phyloP scores from a whole-genome alignment of 441 rosid species.

The Jatropha podagrica region DNA sequence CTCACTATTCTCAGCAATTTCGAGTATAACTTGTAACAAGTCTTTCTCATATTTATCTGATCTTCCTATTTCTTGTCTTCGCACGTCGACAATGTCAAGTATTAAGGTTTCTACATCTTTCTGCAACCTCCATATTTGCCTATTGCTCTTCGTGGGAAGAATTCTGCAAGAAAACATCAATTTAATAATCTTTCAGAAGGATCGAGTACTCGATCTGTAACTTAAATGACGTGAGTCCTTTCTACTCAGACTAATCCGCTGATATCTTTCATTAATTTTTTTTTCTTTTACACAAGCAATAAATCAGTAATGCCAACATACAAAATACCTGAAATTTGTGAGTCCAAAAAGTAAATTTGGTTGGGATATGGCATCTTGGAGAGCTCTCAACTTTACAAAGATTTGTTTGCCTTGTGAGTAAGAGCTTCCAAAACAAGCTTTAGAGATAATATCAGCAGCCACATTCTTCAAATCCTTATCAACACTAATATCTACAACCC shows the following conservation, averaged over 20 bases:
- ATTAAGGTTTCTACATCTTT: constrained; percentile 28
- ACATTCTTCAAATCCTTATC: constrained; percentile 33
- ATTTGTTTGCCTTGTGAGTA: constrained; percentile 33
- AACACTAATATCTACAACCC: constrained; percentile 24
- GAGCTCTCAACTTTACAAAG: constrained; percentile 26
- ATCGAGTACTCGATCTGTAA: too few species aligned
- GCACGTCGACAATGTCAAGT: constrained; percentile 23
- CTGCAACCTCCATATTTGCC: constrained; percentile 26
- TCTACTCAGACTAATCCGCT: too few species aligned
- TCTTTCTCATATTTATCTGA: constrained; percentile 20
- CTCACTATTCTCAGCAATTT: constrained; percentile 14
- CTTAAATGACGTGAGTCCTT: too few species aligned
- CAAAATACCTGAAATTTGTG: constrained; percentile 20
- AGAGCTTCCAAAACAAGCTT: constrained; percentile 40
- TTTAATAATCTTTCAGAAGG: too few species aligned
- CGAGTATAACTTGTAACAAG: constrained; percentile 33
- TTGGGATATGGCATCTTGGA: constrained; percentile 30
- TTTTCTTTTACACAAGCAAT: not conserved
- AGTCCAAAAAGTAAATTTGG: constrained; percentile 25
- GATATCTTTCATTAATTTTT: too few species aligned
- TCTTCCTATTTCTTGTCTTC: constrained; percentile 17
- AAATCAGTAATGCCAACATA: not conserved
- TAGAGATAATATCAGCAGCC: constrained; percentile 33
- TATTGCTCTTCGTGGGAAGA: constrained; percentile 30
- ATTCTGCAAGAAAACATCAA: not conserved